Conservation (phyloP, 2,329 filamentous ascomycete genomes). For the Trichoderma koningii region DNA sequence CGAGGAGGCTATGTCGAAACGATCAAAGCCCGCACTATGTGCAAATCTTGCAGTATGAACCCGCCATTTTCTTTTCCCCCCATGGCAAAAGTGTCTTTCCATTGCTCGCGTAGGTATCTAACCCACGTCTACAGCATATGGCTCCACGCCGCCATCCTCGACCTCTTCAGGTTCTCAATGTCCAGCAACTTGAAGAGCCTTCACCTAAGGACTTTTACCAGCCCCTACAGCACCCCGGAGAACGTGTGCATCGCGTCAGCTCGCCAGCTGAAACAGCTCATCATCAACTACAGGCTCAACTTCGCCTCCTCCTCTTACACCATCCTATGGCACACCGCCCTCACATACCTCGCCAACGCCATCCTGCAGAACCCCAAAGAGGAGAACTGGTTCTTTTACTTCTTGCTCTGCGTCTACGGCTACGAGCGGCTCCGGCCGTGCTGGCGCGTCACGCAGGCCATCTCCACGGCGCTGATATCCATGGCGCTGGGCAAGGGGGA, state of each 20-base stretch:
- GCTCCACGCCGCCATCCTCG: background rate
- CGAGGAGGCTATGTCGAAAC: background rate
- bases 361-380: constrained; percentile 38
- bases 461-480: constrained; percentile 41
- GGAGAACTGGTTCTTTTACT: constrained; percentile 40
- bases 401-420: constrained; percentile 44
- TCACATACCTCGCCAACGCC: constrained; percentile 45
- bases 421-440: constrained; percentile 42
- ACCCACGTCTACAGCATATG: background rate
- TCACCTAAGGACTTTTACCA: background rate
- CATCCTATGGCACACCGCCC: constrained; percentile 43
- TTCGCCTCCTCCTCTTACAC: constrained; percentile 39
- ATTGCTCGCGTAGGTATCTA: background rate
- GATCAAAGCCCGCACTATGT: background rate
- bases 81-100: background rate
- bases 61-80: too few species aligned
- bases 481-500: constrained; percentile 41
- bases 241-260: constrained; percentile 40
- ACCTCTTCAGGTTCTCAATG: background rate
- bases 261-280: constrained; percentile 43
- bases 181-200: background rate
- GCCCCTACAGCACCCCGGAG: constrained; percentile 33
- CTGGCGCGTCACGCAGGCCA: constrained; percentile 42
- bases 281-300: constrained; percentile 41
- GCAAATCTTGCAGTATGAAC: background rate